Evolutionary conservation across 495 filamentous ascomycete species (phyloP).

Genomic region (Platismatia glauca): DNA sequence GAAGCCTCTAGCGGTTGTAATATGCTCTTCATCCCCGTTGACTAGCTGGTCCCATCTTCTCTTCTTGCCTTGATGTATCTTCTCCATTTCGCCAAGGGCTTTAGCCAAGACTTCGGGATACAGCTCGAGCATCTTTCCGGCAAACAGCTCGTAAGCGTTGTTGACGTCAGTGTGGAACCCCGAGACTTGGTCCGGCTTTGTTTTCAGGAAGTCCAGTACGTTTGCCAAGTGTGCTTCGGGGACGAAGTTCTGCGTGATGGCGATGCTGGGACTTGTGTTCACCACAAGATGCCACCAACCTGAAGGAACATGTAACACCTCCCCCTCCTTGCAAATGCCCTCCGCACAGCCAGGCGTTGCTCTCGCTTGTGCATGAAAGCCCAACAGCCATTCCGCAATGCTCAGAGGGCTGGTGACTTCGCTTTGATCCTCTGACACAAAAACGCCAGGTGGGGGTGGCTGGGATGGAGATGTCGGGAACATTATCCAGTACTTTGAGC

Average conservation of each 20-base stretch:
- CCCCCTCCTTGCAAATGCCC: conserved; percentile 77
- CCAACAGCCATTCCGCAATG: conserved; percentile 90
- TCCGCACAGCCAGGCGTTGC: conserved; percentile 70
- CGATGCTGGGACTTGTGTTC: conserved; percentile 73
- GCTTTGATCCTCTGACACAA: conserved; percentile 82
- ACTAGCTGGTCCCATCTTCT: conserved; percentile 80
- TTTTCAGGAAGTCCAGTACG: conserved; percentile 71
- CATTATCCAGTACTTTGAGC: conserved; percentile 98
- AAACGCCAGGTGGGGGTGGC: conserved; percentile 75
- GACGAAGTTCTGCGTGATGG: conserved; percentile 94
- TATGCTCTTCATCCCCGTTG: conserved; percentile 35
- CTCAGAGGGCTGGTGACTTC: conserved; percentile 92
- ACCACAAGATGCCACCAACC: conserved; percentile 98
- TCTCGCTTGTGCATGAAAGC: conserved; percentile 84
- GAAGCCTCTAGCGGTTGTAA: conserved; percentile 46
- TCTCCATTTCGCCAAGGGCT: conserved; percentile 55
- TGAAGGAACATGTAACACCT: conserved; percentile 84
- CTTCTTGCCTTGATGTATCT: conserved; percentile 54
- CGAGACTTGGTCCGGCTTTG: conserved; percentile 76
- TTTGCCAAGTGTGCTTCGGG: conserved; percentile 64
- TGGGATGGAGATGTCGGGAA: conserved; percentile 59
- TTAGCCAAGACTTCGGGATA: conserved; percentile 59
- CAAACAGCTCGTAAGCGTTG: conserved; percentile 69
- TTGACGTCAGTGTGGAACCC: conserved; percentile 69
- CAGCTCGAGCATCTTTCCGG: conserved; percentile 53